Percentiles rank a stretch among this genome's conserved stretches.
Conservation (phyloP, 768 basidiomycete genomes). For the Termitomyces sp. region DNA sequence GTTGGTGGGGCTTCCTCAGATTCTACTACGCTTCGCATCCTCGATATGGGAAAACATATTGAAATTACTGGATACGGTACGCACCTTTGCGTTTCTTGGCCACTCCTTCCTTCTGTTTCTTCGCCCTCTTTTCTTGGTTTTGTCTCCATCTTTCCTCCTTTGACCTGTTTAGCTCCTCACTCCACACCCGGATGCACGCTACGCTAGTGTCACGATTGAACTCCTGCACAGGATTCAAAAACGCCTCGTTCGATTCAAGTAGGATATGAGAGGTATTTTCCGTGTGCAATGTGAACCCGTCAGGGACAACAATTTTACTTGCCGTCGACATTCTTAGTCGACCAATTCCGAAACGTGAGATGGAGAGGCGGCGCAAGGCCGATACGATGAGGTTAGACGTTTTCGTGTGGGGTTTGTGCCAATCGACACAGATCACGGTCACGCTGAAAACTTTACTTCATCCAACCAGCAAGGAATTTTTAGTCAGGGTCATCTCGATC, state of each 20-base stretch:
- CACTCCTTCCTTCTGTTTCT: conserved; percentile 30
- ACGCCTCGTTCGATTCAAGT: conserved; percentile 77
- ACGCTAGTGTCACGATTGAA: conserved; percentile 95
- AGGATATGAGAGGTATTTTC: conserved; percentile 83
- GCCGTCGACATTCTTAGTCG: conserved; percentile 19
- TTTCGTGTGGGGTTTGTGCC: conserved; percentile 1
- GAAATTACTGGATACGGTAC: conserved; percentile 6
- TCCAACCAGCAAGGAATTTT: neutral
- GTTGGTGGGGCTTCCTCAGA: neutral
- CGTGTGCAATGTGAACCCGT: conserved; percentile 73
- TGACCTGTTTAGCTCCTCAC: conserved; percentile 58
- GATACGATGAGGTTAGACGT: conserved; percentile 14
- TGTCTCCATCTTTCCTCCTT: conserved; percentile 61
- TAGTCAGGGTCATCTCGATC: no score
- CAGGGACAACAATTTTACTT: conserved; percentile 43
- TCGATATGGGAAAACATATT: neutral
- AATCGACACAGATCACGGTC: conserved; percentile 1
- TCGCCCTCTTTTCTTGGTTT: conserved; percentile 43
- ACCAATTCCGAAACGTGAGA: neutral
- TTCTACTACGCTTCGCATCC: conserved; percentile 6
- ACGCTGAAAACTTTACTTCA: conserved; percentile 14
- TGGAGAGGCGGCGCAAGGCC: conserved; percentile 21
- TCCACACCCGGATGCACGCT: conserved; percentile 87
- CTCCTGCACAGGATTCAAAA: conserved; percentile 96
- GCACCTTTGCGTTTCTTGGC: conserved; percentile 43